Conservation (phyloP, 495 filamentous ascomycete genomes). For the Xylaria acuta region DNA sequence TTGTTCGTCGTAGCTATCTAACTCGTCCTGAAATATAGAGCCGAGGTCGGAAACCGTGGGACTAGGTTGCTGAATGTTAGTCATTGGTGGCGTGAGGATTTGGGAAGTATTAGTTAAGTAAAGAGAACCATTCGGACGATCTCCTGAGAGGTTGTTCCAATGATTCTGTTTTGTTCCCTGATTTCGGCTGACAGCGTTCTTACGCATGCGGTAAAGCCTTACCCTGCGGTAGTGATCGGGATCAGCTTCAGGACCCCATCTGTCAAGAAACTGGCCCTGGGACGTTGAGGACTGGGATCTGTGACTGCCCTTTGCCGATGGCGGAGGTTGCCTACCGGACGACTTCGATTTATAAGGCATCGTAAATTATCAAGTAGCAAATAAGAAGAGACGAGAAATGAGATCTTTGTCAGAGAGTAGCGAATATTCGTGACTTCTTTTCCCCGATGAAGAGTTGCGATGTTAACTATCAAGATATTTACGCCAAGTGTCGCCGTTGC, state of each 20-base stretch:
- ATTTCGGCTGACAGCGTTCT: not conserved
- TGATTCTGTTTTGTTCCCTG: not conserved
- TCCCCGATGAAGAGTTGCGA: not conserved
- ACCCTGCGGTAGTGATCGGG: constrained; percentile 2
- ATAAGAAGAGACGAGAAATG: not conserved
- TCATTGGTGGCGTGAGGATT: not conserved
- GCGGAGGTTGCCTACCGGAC: not conserved
- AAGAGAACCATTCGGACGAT: not conserved
- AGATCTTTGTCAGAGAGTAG: not conserved
- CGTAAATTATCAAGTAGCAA: not conserved
- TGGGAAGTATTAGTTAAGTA: too few species aligned
- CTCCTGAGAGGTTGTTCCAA: too few species aligned
- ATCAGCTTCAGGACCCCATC: not conserved
- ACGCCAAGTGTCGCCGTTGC: not conserved
- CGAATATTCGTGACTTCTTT: not conserved
- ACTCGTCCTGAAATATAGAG: constrained; percentile 15
- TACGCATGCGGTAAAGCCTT: constrained; percentile 6
- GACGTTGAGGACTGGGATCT: not conserved
- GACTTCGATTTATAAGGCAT: not conserved
- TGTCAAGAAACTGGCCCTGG: not conserved
- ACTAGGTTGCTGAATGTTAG: not conserved
- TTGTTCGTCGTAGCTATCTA: constrained; percentile 24
- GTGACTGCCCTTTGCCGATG: not conserved
- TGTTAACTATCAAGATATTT: not conserved
- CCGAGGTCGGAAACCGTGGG: constrained; percentile 6